Conservation (phyloP, 441 rosid genomes). For the Aquilaria agallochum region DNA sequence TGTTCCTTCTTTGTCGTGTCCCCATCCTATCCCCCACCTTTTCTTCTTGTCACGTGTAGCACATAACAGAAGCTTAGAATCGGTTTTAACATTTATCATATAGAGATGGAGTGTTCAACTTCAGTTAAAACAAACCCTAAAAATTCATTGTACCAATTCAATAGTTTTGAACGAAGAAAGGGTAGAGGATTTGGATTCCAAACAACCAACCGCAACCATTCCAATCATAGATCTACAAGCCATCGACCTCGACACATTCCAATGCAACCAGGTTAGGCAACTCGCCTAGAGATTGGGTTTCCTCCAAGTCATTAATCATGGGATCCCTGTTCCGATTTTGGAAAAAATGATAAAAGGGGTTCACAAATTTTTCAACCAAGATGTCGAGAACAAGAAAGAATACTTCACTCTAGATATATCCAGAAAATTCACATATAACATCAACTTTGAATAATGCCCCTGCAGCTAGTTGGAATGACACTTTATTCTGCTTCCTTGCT, state of each 20-base stretch:
- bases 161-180: too few species aligned
- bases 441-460: constrained; percentile 32
- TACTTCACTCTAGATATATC: constrained; percentile 24
- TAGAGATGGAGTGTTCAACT: too few species aligned
- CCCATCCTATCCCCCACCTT: too few species aligned
- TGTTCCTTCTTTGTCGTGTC: too few species aligned
- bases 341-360: constrained; percentile 29
- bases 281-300: constrained; percentile 34
- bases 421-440: constrained; percentile 22
- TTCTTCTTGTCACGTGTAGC: too few species aligned
- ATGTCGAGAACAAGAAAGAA: constrained; percentile 24
- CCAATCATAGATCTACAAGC: constrained; percentile 32
- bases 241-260: neutral
- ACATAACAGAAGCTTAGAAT: too few species aligned
- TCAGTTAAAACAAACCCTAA: too few species aligned
- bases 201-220: constrained; percentile 13
- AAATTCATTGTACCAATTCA: too few species aligned
- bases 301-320: constrained; percentile 40
- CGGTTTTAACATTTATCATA: too few species aligned
- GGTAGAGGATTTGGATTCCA: neutral
- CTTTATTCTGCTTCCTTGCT: constrained; percentile 22
- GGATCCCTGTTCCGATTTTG: constrained; percentile 21
- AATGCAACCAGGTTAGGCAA: constrained; percentile 16
- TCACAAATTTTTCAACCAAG: constrained; percentile 34
- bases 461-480: constrained; percentile 41